Base-by-base conservation (phyloP, 148 eudicot species). In the Spergularia marina region DNA sequence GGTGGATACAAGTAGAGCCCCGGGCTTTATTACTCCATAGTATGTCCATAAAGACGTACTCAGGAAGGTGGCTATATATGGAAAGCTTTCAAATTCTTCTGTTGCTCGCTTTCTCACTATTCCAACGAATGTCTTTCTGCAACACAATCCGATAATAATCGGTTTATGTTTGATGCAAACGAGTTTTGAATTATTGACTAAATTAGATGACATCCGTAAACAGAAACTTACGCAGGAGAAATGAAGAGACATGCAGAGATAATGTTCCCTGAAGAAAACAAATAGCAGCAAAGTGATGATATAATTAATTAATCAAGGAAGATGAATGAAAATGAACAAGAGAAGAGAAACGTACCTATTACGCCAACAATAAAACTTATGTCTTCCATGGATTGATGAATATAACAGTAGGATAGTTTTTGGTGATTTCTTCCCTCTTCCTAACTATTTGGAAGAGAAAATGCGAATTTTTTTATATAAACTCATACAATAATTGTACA, bases 21-120 rank as follows among this genome's bases (percentile, higher is more conserved):
- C 86, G 1, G 91, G 87, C 71, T 66, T 86, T 53, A 65, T 77
- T 13, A 86, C 69, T 6, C 91, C 91, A 66, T 88, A 88, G 77
- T 82, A 88, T 17, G 87, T 86, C 91, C 91, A 86, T 40, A 88
- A 71, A 12, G 76, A 74, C 51, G 89, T 57, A 49, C 63, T 72
- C 57, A 86, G 47, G 40, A 88, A 76, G 12, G 87, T 79, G 72
- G 82, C 78, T 44, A 84, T 77, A 76, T 88, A 88, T 11, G 89
- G 89, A 16, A 84, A 23, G 74, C 89, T 79, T 61, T 84, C 83
- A 71, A 86, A 88, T 40, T 81, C 85, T 74, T 81, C 86, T 5
- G 84, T 86, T 71, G 87, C 78, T 39, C 21, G 10, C 0, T 75
- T 71, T 53, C 67, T 68, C 70, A 86, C 86, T 7, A 88, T 86